phyloP scores from a whole-genome alignment of 2,329 filamentous ascomycete species.

The Phaeophleospora eucalypticola region DNA sequence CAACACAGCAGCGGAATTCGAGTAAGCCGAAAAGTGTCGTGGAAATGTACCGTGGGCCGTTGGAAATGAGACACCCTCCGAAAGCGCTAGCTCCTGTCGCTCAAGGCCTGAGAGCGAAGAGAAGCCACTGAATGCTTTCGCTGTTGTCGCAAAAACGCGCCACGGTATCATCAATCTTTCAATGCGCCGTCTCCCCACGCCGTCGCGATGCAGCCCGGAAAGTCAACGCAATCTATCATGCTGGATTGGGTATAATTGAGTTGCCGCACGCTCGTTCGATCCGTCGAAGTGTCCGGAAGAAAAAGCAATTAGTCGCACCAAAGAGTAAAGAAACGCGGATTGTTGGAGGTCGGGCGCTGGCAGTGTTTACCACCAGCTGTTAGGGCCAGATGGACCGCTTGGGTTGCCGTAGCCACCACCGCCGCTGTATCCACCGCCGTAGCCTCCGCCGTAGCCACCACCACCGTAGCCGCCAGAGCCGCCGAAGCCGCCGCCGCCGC shows the following conservation, averaged over 20 bases:
- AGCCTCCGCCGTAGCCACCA: slow-evolving; percentile 6
- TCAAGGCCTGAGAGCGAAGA: slow-evolving; percentile 22
- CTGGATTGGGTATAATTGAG: slow-evolving; percentile 25
- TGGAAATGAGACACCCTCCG: slow-evolving; percentile 11
- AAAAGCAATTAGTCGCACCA: slow-evolving; percentile 18
- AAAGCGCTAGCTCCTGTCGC: slow-evolving; percentile 16
- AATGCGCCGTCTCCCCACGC: slow-evolving; percentile 23
- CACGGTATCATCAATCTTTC: slow-evolving; percentile 19
- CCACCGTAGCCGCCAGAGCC: slow-evolving; percentile 35
- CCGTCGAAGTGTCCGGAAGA: slow-evolving; percentile 11
- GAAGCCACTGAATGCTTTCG: slow-evolving; percentile 2
- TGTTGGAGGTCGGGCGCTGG: slow-evolving; percentile 8
- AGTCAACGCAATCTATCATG: slow-evolving; percentile 28
- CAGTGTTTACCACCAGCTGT: slow-evolving; percentile 25
- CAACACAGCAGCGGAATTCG: slow-evolving; percentile 14
- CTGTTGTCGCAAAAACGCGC: slow-evolving; percentile 15
- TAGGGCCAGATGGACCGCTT: slow-evolving; percentile 20
- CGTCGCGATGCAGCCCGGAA: slow-evolving; percentile 24
- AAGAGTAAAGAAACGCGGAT: slow-evolving; percentile 10
- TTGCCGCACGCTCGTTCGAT: slow-evolving; percentile 22
- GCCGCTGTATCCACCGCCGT: slow-evolving; percentile 5
- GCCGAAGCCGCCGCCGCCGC: slow-evolving; percentile 51
- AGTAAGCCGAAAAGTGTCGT: slow-evolving; percentile 12
- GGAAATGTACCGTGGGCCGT: slow-evolving; percentile 21
- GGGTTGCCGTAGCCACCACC: slow-evolving; percentile 22